Evolutionary conservation across 306 rosid species (phyloP), one percentile per base, ranked within the genome.

Genomic region (Betula pendula): DNA sequence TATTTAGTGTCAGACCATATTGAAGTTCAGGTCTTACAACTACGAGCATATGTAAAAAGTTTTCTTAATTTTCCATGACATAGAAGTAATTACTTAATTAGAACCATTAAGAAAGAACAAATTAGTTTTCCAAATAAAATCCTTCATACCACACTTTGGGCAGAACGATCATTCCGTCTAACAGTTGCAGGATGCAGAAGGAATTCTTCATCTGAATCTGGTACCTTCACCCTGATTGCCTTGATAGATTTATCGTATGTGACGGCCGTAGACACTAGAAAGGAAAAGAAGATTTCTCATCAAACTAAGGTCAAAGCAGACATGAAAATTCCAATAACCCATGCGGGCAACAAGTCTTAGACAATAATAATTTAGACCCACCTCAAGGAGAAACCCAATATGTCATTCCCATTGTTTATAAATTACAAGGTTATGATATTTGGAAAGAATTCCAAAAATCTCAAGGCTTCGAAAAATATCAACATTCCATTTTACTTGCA

Each of bases 101-200:
- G 15, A 55, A 48, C 10, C 48, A 38, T 31, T 63, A 27, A 16
- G 51, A 67, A 56, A 24, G 65, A 13, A 69, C 79, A 72, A 42
- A 47, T 38, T 55, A 27, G 52, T 77, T 65, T n/a, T 12, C 22
- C 48, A 49, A 71, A 15, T 59, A 70, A 75, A 71, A 66, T 53
- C 60, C 50, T 24, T 29, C 93, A 75, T 92, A 95, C 97, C 98
- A 96, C 97, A 81, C 99, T 96, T 76, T 92, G 96, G 67, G 98
- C 99, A 68, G 99, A 96, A 66, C 94, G 96, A 82, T 95, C 99
- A 72, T 95, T 95, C 77, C 97, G 89, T 83, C 99, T 88, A 79
- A 92, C 98, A 49, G 93, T 95, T 14, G 98, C 99, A 79, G 99
- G 99, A 82, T 96, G 99, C 82, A 92, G 84, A 87, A 89, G 86